Base-by-base conservation (phyloP, 83 land plant genomes). In the Diphasiastrum complanatum region DNA sequence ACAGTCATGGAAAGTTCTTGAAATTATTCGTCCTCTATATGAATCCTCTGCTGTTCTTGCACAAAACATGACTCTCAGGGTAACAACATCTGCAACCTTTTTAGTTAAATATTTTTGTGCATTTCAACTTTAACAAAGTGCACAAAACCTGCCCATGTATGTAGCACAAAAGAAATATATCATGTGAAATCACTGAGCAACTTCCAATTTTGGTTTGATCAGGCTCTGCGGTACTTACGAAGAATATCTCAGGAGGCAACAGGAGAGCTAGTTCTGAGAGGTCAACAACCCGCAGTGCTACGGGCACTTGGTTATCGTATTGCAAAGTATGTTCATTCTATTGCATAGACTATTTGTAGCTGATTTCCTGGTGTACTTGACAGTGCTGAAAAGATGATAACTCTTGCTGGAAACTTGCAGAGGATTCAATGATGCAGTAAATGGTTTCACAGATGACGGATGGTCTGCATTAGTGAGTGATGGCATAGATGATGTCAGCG, bases 1-100 rank as follows among this genome's bases (percentile, higher is more conserved):
- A 35, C 61, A 92, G 98, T 81, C 84, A 27, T 89, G 88, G 86
- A 92, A 82, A 23, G 96, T 83, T 22, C 98, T 88, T 51, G 98
- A 92, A 66, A 91, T 92, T 32, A 74, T 92, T 10, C 76, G 98
- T 37, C 98, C 98, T n/a, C 78, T 89, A 14, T 92, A 92, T 57
- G 96, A 89, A 65, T 88, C 98, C 19, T 84, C 98, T 24, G 78
- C 83, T 51, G 74, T 85, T 41, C 79, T 89, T 29, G 96, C 98
- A 12, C 96, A 89, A 73, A 92, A 88, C 63, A 76, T 77, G 66
- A 92, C 98, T 22, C 67, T 85, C 19, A 84, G 89, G 56, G 98
- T 92, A 75, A 75, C 81, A 12, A 37, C 2, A 36, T 18, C 0
- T 12, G 5, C 12, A 36, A 12, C 8, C 3, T 48, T 14, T 19